Base-by-base conservation (phyloP, 225 moss, liverwort and hornwort species). In the Rhytidiadelphus loreus region DNA sequence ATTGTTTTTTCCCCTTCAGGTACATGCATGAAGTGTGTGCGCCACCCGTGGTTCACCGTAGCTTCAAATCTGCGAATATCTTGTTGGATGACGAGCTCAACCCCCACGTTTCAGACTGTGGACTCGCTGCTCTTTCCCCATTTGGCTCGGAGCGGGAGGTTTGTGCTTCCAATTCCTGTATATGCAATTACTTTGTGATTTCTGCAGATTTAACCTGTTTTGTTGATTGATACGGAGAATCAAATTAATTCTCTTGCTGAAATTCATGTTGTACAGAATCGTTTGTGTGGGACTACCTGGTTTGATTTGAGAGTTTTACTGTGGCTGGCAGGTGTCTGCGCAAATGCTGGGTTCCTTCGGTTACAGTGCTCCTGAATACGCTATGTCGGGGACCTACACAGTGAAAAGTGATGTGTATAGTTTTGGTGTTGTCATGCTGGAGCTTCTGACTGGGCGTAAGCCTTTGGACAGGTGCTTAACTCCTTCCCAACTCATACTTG, bases 1-100 rank as follows among this genome's bases (percentile, higher is more conserved):
- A 28, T 33, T 84, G 30, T 8, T 35, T 20, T 21, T 32, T 32
- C 21, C 1, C 11, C 25, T 60, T 28, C 88, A 96, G 96, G 77
- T 96, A 95, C 82, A 88, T 96, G 91, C 96, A 96, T 80, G 96
- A 96, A 95, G 95, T 95, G 6, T 96, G 95, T 46, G 87, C 95
- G 8, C 96, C 95, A 52, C 93, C 96, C 6, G 89, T 95, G 32
- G 95, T 96, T 48, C 96, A 96, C 85, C 96, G 93, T 4, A 95
- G 94, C 87, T 95, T 96, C 88, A 96, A 95, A 58, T 95, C 96
- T 73, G 93, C 92, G 3, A 96, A 95, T 32, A 90, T 96, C 63
- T 89, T 96, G 88, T 84, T 96, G 86, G 94, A 95, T 32, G 96
- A 96, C 22, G 96, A 96, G 80, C 89, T 95, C 13, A 95, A 94